Evolutionary conservation across 371 early-diverging fungal species (phyloP).

Genomic region (Mucor lusitanicus): DNA sequence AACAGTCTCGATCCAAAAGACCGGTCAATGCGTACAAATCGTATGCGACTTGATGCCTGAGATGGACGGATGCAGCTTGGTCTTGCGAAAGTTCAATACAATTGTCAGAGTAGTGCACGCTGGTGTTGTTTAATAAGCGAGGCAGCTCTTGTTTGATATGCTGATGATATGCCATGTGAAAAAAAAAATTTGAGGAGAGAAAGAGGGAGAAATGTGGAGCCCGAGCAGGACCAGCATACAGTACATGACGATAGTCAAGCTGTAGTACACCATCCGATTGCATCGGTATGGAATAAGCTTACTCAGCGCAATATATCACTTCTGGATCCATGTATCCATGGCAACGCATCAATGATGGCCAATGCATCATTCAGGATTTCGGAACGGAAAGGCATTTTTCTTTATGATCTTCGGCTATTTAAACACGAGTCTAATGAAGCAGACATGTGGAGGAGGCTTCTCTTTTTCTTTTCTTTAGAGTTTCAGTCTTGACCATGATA

Average conservation of each 20-base stretch:
- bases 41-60: not conserved
- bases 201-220: not conserved
- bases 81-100: not conserved
- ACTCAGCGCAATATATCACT: not conserved
- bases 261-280: not conserved
- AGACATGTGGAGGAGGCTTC: not conserved
- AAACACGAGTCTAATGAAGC: not conserved
- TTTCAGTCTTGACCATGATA: not conserved
- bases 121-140: not conserved
- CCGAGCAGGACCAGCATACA: not conserved
- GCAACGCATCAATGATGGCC: not conserved
- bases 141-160: not conserved
- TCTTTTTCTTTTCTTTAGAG: not conserved
- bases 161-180: not conserved
- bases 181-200: not conserved
- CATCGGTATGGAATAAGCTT: not conserved
- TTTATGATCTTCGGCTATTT: not conserved
- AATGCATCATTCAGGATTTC: not conserved
- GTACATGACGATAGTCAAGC: not conserved
- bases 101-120: not conserved
- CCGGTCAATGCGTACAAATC: not conserved
- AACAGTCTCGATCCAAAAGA: not conserved
- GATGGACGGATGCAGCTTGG: not conserved
- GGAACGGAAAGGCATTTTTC: not conserved
- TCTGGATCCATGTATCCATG: not conserved